These are phyloP conservation scores for Chlamydomonas reinhardtii DNA, from an alignment of 163 green algal species.

Conservation along the genomic window DNA sequence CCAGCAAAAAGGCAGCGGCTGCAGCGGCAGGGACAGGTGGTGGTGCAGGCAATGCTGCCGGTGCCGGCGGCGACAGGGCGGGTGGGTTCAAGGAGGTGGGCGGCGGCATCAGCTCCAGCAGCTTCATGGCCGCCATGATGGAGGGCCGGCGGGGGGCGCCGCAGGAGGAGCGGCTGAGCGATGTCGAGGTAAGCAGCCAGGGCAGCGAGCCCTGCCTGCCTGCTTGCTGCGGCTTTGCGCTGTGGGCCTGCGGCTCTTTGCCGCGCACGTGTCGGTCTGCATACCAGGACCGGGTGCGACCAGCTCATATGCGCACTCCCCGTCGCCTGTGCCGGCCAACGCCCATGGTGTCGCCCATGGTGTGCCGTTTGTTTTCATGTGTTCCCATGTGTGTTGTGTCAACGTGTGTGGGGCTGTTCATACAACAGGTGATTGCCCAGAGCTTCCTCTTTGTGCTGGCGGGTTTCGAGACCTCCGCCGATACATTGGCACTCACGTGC, in stretches of 20 bases:
- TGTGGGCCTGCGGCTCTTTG: too few relatives aligned
- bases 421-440: not conserved
- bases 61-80: not conserved
- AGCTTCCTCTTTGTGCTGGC: conserved; percentile 56
- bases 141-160: not conserved
- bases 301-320: too few relatives aligned
- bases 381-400: too few relatives aligned
- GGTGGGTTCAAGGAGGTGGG: not conserved
- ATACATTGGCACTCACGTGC: conserved; percentile 67
- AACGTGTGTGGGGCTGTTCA: too few relatives aligned
- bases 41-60: not conserved
- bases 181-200: not conserved
- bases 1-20: not conserved
- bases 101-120: conserved; percentile 1
- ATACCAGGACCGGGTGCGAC: too few relatives aligned
- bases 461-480: conserved; percentile 77
- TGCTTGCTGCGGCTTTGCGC: too few relatives aligned
- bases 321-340: too few relatives aligned
- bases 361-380: too few relatives aligned
- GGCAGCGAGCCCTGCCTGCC: too few relatives aligned
- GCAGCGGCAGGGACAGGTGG: not conserved
- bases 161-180: not conserved
- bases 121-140: conserved; percentile 16
- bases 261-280: too few relatives aligned
- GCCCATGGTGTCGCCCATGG: too few relatives aligned